Conservation (phyloP, 805 yeast species). For the Nakazawaea populi region DNA sequence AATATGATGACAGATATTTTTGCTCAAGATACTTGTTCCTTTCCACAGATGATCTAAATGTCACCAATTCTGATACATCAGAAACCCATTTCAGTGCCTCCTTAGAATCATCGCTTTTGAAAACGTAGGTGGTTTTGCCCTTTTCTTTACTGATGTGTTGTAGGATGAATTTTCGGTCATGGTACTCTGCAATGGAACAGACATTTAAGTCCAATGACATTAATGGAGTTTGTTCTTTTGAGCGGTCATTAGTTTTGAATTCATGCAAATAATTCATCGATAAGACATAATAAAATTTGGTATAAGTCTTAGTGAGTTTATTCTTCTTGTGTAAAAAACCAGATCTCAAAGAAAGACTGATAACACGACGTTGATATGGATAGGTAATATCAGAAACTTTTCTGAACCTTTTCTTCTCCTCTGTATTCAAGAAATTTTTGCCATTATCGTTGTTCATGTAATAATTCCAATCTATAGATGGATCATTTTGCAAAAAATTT, state of each 20-base stretch:
- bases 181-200: constrained; percentile 24
- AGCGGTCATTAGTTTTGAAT: constrained; percentile 51
- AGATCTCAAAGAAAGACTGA: constrained; percentile 48
- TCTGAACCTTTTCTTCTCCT: constrained; percentile 23
- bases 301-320: constrained; percentile 54
- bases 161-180: constrained; percentile 30
- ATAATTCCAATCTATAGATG: constrained; percentile 66
- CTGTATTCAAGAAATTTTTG: constrained; percentile 32
- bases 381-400: constrained; percentile 46
- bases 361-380: constrained; percentile 47
- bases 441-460: constrained; percentile 43
- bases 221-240: constrained; percentile 43
- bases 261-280: constrained; percentile 66
- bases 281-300: constrained; percentile 58
- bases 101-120: constrained; percentile 36
- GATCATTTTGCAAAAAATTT: constrained; percentile 48
- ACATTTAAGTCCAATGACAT: constrained; percentile 34
- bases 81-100: constrained; percentile 49
- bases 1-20: constrained; percentile 8
- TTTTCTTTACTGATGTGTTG: constrained; percentile 25
- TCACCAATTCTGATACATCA: constrained; percentile 47
- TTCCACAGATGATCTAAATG: constrained; percentile 38
- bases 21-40: constrained; percentile 42
- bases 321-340: constrained; percentile 58
- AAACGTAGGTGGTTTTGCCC: constrained; percentile 24